These are phyloP conservation scores for Kuraishia borneana DNA, from an alignment of 805 yeast species.

Conservation along the genomic window DNA sequence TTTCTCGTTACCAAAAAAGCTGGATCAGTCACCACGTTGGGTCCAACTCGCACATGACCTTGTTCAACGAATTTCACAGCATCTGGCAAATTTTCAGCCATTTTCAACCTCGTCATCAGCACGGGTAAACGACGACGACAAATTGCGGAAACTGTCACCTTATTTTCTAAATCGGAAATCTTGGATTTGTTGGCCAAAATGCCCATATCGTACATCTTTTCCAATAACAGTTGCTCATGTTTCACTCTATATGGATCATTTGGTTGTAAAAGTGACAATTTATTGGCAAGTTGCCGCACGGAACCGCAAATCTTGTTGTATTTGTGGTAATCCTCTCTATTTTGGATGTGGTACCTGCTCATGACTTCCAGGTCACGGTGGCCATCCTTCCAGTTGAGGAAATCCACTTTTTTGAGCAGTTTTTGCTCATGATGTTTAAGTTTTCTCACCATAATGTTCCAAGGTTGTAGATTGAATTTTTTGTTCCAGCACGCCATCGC, in stretches of 20 bases:
- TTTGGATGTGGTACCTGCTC: constrained; percentile 88
- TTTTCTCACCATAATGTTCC: constrained; percentile 58
- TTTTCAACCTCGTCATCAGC: constrained; percentile 85
- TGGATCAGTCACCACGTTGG: constrained; percentile 90
- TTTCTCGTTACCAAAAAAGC: constrained; percentile 88
- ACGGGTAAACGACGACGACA: constrained; percentile 91
- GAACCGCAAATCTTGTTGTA: constrained; percentile 92
- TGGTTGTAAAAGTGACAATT: constrained; percentile 75
- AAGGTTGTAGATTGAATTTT: neutral
- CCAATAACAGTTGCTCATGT: constrained; percentile 81
- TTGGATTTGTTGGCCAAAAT: constrained; percentile 79
- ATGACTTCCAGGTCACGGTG: constrained; percentile 96
- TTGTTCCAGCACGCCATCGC: neutral
- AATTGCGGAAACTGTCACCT: constrained; percentile 82
- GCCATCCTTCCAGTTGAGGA: constrained; percentile 94
- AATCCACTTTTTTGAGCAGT: constrained; percentile 88
- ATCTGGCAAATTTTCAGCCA: constrained; percentile 84
- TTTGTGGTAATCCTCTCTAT: constrained; percentile 91
- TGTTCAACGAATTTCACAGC: constrained; percentile 91
- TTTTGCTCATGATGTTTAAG: constrained; percentile 94
- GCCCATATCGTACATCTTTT: constrained; percentile 85
- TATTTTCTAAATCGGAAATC: constrained; percentile 84
- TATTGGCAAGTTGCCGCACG: constrained; percentile 77
- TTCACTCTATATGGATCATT: constrained; percentile 78
- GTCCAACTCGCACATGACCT: constrained; percentile 97